phyloP scores from a whole-genome alignment of 371 early-diverging fungal genomes.

The Mortierella sp. region DNA sequence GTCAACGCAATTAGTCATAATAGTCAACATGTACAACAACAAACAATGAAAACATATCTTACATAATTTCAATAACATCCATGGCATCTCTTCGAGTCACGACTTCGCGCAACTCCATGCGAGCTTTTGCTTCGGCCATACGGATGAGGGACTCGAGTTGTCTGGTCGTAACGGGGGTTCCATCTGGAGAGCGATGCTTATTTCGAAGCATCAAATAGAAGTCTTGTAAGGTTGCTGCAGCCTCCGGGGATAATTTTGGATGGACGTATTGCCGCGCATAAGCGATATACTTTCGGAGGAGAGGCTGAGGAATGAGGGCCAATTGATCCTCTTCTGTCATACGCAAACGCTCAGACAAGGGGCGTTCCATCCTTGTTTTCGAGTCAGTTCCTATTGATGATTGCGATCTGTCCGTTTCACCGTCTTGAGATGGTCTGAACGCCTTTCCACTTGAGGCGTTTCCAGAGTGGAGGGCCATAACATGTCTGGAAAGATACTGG shows the following conservation, averaged over 20 bases:
- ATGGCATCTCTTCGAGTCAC: conserved; percentile 92
- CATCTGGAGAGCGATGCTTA: conserved; percentile 76
- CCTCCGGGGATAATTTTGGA: conserved; percentile 71
- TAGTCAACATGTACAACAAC: neutral
- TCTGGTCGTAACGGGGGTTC: conserved; percentile 96
- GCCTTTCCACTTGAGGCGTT: conserved; percentile 73
- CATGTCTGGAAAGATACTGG: conserved; percentile 89
- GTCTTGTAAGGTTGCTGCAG: conserved; percentile 68
- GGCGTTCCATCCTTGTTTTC: conserved; percentile 69
- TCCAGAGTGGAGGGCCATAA: conserved; percentile 91
- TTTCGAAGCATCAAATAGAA: conserved; percentile 83
- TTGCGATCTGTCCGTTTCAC: conserved; percentile 6
- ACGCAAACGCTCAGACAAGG: conserved; percentile 59
- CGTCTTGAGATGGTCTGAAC: conserved; percentile 60
- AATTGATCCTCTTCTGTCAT: conserved; percentile 62
- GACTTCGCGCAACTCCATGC: conserved; percentile 84
- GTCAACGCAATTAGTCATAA: neutral
- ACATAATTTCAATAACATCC: conserved; percentile 85
- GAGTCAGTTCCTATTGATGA: conserved; percentile 48
- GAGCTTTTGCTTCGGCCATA: conserved; percentile 98
- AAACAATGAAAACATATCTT: conserved; percentile 19
- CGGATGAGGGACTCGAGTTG: conserved; percentile 99
- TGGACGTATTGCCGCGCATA: conserved; percentile 84
- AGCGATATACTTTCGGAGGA: conserved; percentile 83
- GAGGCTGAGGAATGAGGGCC: conserved; percentile 65